Base-by-base conservation (phyloP, 164 flowering plant genomes). In the Santalum album region DNA sequence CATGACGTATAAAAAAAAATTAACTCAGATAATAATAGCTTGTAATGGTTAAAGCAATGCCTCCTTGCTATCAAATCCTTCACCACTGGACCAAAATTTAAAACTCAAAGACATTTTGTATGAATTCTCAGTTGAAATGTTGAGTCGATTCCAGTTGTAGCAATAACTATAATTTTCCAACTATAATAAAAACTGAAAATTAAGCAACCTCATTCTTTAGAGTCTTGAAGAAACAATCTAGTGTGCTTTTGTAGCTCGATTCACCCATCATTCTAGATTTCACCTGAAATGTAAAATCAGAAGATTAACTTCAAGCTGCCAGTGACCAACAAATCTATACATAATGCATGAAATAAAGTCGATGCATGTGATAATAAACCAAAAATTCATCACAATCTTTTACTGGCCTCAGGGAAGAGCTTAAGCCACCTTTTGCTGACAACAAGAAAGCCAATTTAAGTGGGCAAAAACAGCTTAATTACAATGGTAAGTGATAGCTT, bases 251-350 rank as follows among this genome's bases (percentile, higher is more conserved):
- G 83, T 87, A 91, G 49, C 80, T 57, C 36, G 95, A 66, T 62
- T 84, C 98, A 49, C 96, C 96, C 98, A 87, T 88, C 98, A 91
- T 88, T 79, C 96, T 82, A 39, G 98, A 91, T 65, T 91, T 87
- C 50, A 88, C 88, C 98, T 88, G 84, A 51, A 71, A 63, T 25
- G 61, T 25, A 57, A 14, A 38, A 38, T 38, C n/a, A n/a, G n/a
- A n/a, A n/a, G 16, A 55, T 21, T 55, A 38, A 34, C 56, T 56
- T 34, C 35, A 66, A 49, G 25, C 32, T 18, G 54, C 29, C 22
- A 47, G 19, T 62, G 26, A 38, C 38, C 15, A 45, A 40, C 42
- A 38, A 32, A 24, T 27, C 40, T 48, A 54, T 52, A 9, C 4
- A 3, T 29, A 29, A 29, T 29, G 42, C 10, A 35, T 21, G 19